Base-by-base conservation (phyloP, 805 yeast genomes). In the Priceomyces fermenticarens region DNA sequence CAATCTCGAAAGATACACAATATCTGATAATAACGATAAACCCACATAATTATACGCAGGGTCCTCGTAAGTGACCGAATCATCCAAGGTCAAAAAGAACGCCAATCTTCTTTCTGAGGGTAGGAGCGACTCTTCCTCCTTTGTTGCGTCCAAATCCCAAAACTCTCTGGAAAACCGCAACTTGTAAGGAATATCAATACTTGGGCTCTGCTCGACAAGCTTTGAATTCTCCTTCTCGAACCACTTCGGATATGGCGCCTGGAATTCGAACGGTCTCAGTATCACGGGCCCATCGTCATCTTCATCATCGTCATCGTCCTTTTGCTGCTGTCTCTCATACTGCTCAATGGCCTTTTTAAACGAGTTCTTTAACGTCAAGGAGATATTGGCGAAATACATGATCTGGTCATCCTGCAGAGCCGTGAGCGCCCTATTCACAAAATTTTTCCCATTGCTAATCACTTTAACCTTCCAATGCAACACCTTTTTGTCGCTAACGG, bases 21-120 rank as follows among this genome's bases (percentile, higher is more conserved):
- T 70, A 53, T 83, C 88, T 0, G 85, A 73, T 9, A 80, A 59
- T 43, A 78, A 78, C 2, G 83, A 81, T 35, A 81, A 54, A 0
- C 83, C 83, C 7, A 74, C 80, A 58, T 76, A 80, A 44, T 77
- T 59, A 44, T 44, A 60, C 13, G 44, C 48, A 3, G 42, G 39
- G 33, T 55, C 49, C 3, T 45, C 44, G 29, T 47, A 41, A 3
- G 38, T 41, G 11, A 54, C 41, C 38, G 49, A 51, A 15, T 55
- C 54, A 26, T 48, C 37, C 8, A 66, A 65, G 30, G 52, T 49
- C 1, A 50, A 52, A 38, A 51, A 58, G 47, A 49, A 63, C 15
- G 65, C 39, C 20, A 59, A 36, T 28, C 49, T 47, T 14, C 70
- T 48, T 30, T 63, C 60, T 5, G 65, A 34, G 2, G 46, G 52